These are phyloP conservation scores for Taphrina confusa DNA, from an alignment of 1,139 yeast species.

Conservation along the genomic window DNA sequence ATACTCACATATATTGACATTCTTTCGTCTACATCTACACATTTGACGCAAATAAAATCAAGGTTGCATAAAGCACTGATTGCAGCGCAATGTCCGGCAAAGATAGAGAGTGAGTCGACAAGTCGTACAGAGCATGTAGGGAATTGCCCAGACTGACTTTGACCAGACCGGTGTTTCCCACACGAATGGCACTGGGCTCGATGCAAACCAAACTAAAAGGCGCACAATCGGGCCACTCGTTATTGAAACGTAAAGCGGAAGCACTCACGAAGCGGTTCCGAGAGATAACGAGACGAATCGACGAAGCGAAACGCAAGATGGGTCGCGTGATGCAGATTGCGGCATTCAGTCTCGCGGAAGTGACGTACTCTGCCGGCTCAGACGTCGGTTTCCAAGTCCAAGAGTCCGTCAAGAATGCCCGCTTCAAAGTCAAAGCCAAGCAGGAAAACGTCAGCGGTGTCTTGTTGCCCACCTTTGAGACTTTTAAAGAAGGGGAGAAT, in stretches of 20 bases:
- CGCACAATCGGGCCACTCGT: constrained; percentile 93
- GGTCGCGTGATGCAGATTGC: constrained; percentile 99
- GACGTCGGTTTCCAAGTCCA: constrained; percentile 93
- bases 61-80: background rate
- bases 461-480: constrained; percentile 83
- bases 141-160: background rate
- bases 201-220: constrained; percentile 97
- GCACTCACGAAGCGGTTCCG: constrained; percentile 95
- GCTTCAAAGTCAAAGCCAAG: constrained; percentile 85
- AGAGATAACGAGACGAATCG: constrained; percentile 90
- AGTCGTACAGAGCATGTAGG: background rate
- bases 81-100: constrained; percentile 30
- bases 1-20: too few species aligned
- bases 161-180: constrained; percentile 30
- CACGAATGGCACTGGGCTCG: constrained; percentile 56
- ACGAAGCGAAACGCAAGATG: constrained; percentile 95
- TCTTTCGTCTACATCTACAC: too few species aligned
- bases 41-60: too few species aligned
- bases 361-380: constrained; percentile 94
- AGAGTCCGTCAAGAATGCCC: constrained; percentile 81
- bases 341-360: constrained; percentile 95
- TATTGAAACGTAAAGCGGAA: constrained; percentile 91
- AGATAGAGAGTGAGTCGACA: constrained; percentile 17
- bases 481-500: constrained; percentile 67
- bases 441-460: constrained; percentile 98